A percentile compares a stretch with the other conserved stretches of the same genome.
Evolutionary conservation across 1,284 basidiomycete genomes (phyloP).

Genomic region (Cerioporus squamosus): DNA sequence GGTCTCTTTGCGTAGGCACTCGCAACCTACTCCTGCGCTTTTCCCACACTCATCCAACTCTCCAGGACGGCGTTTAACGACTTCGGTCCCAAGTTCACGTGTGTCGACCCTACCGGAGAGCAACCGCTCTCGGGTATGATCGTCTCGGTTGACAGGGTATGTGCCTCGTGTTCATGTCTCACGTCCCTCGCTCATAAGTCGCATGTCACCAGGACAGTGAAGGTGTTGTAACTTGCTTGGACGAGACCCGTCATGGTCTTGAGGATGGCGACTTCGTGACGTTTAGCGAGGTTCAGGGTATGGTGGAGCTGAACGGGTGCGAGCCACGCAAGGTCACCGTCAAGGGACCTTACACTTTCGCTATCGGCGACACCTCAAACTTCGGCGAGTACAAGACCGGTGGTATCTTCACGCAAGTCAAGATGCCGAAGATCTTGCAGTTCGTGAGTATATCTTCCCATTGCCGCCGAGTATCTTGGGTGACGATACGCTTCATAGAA

Average conservation of each 20-base stretch:
- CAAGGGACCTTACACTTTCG: constrained; percentile 96
- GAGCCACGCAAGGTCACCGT: constrained; percentile 92
- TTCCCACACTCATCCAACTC: background rate
- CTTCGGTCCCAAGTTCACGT: constrained; percentile 93
- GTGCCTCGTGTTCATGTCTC: background rate
- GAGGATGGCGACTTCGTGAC: constrained; percentile 99
- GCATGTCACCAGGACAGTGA: constrained; percentile 67
- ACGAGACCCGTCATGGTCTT: constrained; percentile 96
- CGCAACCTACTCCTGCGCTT: constrained; percentile 5
- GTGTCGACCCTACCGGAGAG: constrained; percentile 96
- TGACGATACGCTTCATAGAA: constrained; percentile 59
- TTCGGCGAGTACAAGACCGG: constrained; percentile 85
- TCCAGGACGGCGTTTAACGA: constrained; percentile 94
- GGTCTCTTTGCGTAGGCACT: constrained; percentile 89
- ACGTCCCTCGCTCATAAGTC: background rate
- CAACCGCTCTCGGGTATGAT: constrained; percentile 95
- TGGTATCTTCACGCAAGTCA: constrained; percentile 98
- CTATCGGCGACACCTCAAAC: constrained; percentile 87
- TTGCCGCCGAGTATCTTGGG: background rate
- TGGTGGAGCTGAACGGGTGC: constrained; percentile 89
- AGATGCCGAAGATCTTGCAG: constrained; percentile 96
- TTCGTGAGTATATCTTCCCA: constrained; percentile 68
- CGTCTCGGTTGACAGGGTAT: constrained; percentile 85
- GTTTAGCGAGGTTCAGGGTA: constrained; percentile 97
- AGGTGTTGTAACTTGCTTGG: constrained; percentile 93